Base-by-base conservation (phyloP, 2,329 filamentous ascomycete genomes). In the Trichoderma guizhouense region DNA sequence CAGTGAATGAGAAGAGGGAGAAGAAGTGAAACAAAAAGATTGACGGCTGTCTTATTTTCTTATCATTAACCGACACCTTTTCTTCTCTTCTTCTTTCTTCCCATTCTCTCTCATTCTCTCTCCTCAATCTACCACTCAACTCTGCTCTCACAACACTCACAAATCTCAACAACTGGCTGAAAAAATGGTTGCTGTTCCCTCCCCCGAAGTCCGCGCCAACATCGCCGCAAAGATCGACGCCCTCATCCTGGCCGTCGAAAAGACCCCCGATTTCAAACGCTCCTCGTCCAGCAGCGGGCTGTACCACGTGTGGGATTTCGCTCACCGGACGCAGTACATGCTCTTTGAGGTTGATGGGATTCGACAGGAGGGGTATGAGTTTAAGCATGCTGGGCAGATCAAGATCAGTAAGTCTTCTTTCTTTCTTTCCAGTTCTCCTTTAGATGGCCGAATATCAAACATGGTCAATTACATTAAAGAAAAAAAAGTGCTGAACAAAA, bases 271-370 rank as follows among this genome's bases (percentile, higher is more conserved):
- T 24, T 81, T 79, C 78, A 76, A 73, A 14, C 75, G 76, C 36
- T 30, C 74, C 7, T 71, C 74, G 11, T 76, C 76, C 36, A 76
- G 80, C 70, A 75, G 76, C 21, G 75, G 76, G 21, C 79, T 84
- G 53, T 81, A 76, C 69, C 77, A 82, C 74, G 73, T 83, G 36
- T 84, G 81, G 81, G 82, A 84, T 74, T 85, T 84, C 74, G 80
- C 81, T 60, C 79, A 77, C 71, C 79, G 82, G 43, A 82, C 81
- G n/a, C 75, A 79, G 47, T 84, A 83, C 73, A 83, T 83, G 77
- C 79, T 83, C 74, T 78, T 77, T 7, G 82, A 84, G 77, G 77
- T 84, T 28, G 81, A 84, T 21, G 82, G 81, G 55, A 79, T 83
- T 67, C 76, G 77, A 21, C 76, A 76, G 28, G 32, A 34, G 18